Base-by-base conservation (phyloP, 345 rosid genomes). In the Linum lewisii region DNA sequence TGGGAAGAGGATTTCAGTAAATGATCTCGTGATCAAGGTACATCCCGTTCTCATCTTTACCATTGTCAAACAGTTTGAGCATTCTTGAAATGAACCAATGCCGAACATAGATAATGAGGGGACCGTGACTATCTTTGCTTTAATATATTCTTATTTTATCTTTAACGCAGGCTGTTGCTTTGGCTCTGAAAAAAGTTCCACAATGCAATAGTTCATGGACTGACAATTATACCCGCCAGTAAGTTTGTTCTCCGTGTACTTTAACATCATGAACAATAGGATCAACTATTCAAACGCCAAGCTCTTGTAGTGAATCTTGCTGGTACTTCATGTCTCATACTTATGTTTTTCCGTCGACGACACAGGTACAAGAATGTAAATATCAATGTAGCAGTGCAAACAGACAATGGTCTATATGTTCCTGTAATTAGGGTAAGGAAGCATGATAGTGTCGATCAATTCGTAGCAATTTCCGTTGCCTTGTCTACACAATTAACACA, bases 1-100 rank as follows among this genome's bases (percentile, higher is more conserved):
- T 68, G 99, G 96, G 49, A 93, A 81, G 79, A 81, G 92, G 59
- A 76, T 93, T 70, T 93, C 99, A 14, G 65, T 93, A 57, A 93
- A 93, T 75, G 97, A 93, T 75, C 97, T 89, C 72, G 97, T 93
- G 34, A 91, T 93, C 65, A 93, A 93, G 97, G 99, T 93, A 82
- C 36, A 50, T 6, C 23, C 25, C 63, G 45, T 53, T 20, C 34
- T 29, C 34, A 4, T 29, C 3, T 26, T 2, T 26, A 26, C 6
- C 4, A 22, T 7, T 21, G 24, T 23, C 3, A 32, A 18, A 24
- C 58, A 13, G 16, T 18, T 23, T 18, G 32, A 26, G 32, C 32
- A 26, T 6, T 26, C 32, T 6, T 26, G 32, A 2, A 26, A 3
- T 29, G 5, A 3, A 29, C 34, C 34, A 29, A 29, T 29, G 34